Evolutionary conservation across 352 stramenopile species (phyloP).

Genomic region (Blastocystis sp.): DNA sequence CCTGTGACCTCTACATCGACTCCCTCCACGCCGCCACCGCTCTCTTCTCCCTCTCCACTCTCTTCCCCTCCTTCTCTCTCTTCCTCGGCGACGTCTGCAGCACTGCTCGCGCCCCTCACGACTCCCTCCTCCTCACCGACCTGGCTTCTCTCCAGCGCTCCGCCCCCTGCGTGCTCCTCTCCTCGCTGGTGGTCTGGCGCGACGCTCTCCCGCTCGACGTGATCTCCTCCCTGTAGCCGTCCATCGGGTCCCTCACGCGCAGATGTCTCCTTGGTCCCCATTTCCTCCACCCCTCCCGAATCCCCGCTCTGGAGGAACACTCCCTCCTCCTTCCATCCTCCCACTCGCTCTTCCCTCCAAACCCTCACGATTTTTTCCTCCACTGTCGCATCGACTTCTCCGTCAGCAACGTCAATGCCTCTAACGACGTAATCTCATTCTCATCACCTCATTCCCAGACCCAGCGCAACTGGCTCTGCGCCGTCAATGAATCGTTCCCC

Average conservation of each 20-base stretch:
- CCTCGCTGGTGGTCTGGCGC: not conserved
- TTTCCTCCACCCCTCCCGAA: not conserved
- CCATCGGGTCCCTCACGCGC: not conserved
- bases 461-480: not conserved
- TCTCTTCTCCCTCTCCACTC: conserved; percentile 2
- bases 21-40: not conserved
- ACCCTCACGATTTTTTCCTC: not conserved
- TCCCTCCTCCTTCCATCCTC: not conserved
- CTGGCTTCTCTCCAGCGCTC: not conserved
- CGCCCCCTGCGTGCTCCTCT: not conserved
- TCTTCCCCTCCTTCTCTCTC: not conserved
- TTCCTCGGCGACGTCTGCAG: not conserved
- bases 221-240: not conserved
- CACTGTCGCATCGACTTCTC: not conserved
- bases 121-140: not conserved
- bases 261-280: conserved; percentile 27
- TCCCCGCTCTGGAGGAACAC: not conserved
- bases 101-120: not conserved
- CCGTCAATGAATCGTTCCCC: not conserved
- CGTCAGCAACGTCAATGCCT: not conserved
- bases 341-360: not conserved
- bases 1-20: conserved; percentile 21
- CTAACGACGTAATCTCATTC: not conserved
- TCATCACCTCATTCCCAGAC: no score
- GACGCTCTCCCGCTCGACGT: not conserved